phyloP scores from a whole-genome alignment of 1,139 yeast species.

The Hemisphaericaspora xylofermentans region DNA sequence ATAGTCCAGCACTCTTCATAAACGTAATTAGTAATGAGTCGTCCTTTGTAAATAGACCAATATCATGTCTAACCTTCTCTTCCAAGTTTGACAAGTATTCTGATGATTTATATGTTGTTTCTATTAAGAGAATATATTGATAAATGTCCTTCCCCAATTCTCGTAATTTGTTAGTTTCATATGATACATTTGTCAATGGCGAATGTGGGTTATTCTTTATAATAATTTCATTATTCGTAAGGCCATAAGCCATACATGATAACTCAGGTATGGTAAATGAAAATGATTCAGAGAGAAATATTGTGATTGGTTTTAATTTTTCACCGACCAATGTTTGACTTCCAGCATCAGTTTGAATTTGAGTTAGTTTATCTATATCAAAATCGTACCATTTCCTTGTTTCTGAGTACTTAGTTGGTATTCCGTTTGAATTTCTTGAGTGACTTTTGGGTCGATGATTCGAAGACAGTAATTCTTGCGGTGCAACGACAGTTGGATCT shows the following conservation, averaged over 20 bases:
- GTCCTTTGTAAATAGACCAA: conserved; percentile 19
- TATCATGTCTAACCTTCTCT: conserved; percentile 25
- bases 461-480: too few relatives aligned
- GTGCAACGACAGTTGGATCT: too few relatives aligned
- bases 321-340: not conserved
- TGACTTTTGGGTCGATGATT: not conserved
- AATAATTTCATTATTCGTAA: conserved; percentile 9
- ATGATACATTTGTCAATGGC: not conserved
- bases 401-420: not conserved
- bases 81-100: conserved; percentile 28
- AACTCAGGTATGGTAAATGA: conserved; percentile 10
- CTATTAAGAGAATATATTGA: conserved; percentile 5
- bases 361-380: not conserved
- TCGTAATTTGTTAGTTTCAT: conserved; percentile 16
- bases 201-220: not conserved
- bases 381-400: not conserved
- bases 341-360: not conserved
- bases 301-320: conserved; percentile 12
- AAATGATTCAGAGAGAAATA: conserved; percentile 21
- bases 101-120: conserved; percentile 27
- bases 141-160: conserved; percentile 11
- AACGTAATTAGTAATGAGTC: conserved; percentile 26
- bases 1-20: conserved; percentile 33
- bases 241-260: conserved; percentile 1
- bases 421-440: too few relatives aligned